Percentiles rank a stretch among this genome's conserved stretches.
Evolutionary conservation across 2,329 filamentous ascomycete genomes (phyloP).

Genomic region (Hymenoscyphus fraxineus): DNA sequence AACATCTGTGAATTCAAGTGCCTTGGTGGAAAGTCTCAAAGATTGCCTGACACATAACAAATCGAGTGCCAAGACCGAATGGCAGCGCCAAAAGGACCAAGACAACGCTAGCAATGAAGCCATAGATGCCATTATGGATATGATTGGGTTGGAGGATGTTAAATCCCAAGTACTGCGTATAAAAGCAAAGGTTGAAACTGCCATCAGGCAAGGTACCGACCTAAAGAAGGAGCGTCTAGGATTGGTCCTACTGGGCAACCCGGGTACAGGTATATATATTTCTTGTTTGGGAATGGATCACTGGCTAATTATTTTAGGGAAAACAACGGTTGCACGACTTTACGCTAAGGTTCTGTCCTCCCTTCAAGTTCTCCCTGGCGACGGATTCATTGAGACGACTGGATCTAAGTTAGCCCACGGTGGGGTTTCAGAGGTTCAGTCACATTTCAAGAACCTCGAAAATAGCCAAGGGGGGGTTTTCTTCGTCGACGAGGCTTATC

Average conservation of each 20-base stretch:
- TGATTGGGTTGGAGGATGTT: constrained; percentile 68
- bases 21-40: constrained; percentile 15
- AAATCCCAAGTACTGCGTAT: constrained; percentile 61
- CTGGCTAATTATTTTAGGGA: constrained; percentile 39
- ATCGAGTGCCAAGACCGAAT: constrained; percentile 46
- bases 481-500: constrained; percentile 79
- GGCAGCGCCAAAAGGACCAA: constrained; percentile 55
- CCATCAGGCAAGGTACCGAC: constrained; percentile 53
- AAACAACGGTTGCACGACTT: constrained; percentile 68
- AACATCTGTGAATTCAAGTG: neutral
- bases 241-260: constrained; percentile 64
- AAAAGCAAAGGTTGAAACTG: constrained; percentile 60
- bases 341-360: constrained; percentile 64
- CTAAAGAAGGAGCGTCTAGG: constrained; percentile 58
- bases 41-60: constrained; percentile 21
- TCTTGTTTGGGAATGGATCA: constrained; percentile 8
- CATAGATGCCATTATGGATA: constrained; percentile 62
- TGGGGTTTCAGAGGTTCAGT: constrained; percentile 56
- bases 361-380: constrained; percentile 59
- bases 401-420: constrained; percentile 62
- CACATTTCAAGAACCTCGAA: constrained; percentile 53
- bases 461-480: constrained; percentile 65
- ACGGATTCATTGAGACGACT: constrained; percentile 60
- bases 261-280: constrained; percentile 59
- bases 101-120: constrained; percentile 49